phyloP scores from a whole-genome alignment of 139 green algal genomes.

The Volvox reticuliferus region DNA sequence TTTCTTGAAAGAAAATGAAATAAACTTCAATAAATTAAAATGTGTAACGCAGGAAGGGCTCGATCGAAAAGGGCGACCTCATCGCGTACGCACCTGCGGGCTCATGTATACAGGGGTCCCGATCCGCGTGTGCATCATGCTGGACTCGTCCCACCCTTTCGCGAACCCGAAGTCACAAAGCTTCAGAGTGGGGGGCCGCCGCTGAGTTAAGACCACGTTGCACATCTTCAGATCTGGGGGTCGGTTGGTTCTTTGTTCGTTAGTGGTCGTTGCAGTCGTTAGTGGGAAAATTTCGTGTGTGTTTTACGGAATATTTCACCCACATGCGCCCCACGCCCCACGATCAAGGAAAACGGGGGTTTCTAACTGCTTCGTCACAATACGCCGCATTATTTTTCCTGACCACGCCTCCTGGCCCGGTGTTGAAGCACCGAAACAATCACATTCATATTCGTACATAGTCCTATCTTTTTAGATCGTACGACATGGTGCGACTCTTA shows the following conservation, averaged over 20 bases:
- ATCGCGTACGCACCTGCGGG: constrained; percentile 1
- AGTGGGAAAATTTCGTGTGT: too few relatives aligned
- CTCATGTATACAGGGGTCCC: constrained; percentile 79
- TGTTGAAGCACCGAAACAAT: neutral
- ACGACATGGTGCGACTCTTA: neutral
- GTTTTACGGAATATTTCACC: too few relatives aligned
- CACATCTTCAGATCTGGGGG: constrained; percentile 80
- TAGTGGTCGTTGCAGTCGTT: too few relatives aligned
- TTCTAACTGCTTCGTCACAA: neutral
- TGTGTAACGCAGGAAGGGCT: too few relatives aligned
- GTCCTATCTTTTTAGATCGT: neutral
- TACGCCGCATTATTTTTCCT: too few relatives aligned
- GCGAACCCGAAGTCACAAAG: constrained; percentile 81
- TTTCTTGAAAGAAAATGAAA: too few relatives aligned
- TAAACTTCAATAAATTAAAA: too few relatives aligned
- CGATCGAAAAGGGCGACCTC: too few relatives aligned
- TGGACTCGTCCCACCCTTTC: constrained; percentile 69
- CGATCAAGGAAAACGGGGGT: neutral
- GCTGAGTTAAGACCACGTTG: constrained; percentile 88
- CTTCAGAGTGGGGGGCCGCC: constrained; percentile 78
- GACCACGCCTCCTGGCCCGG: too few relatives aligned
- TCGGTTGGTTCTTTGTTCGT: too few relatives aligned
- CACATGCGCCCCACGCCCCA: too few relatives aligned
- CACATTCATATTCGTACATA: neutral
- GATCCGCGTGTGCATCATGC: constrained; percentile 76